A percentile compares a stretch with the other conserved stretches of the same genome.
Conservation (phyloP, 352 stramenopile species). For the Phytophthora ramorum region DNA sequence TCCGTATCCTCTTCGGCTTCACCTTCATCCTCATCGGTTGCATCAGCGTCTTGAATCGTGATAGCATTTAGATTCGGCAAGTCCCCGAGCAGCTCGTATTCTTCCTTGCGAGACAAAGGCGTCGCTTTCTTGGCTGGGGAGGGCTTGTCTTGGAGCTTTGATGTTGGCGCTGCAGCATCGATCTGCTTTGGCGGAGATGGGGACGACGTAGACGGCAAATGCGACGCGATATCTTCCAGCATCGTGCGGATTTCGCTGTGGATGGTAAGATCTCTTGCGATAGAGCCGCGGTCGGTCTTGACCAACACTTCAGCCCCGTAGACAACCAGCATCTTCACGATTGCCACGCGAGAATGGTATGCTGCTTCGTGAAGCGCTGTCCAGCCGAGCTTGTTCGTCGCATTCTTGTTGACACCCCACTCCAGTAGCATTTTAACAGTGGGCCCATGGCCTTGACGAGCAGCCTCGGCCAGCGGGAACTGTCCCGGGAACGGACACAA, state of each 20-base stretch:
- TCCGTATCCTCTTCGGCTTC: constrained; percentile 37
- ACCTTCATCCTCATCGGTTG: constrained; percentile 32
- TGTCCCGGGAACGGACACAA: constrained; percentile 82
- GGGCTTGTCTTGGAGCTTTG: constrained; percentile 49
- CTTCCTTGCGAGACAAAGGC: constrained; percentile 78
- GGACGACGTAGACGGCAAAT: constrained; percentile 31
- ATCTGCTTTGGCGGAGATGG: constrained; percentile 23
- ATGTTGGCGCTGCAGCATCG: constrained; percentile 16
- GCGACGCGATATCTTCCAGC: constrained; percentile 72
- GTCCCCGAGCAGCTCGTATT: constrained; percentile 81
- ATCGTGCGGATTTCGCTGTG: constrained; percentile 81
- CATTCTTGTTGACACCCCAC: constrained; percentile 84
- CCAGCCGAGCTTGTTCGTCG: constrained; percentile 75
- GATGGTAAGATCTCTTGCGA: constrained; percentile 80
- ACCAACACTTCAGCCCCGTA: constrained; percentile 77
- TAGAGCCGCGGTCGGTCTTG: constrained; percentile 70
- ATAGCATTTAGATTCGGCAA: constrained; percentile 71
- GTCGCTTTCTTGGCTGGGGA: constrained; percentile 36
- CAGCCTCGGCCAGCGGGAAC: constrained; percentile 67
- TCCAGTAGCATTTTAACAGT: constrained; percentile 81
- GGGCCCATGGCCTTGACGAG: constrained; percentile 65
- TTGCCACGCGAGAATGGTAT: constrained; percentile 76
- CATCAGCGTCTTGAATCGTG: constrained; percentile 62
- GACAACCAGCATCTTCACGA: constrained; percentile 81
- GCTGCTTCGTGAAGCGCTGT: constrained; percentile 82